Evolutionary conservation across 495 filamentous ascomycete genomes (phyloP).

Genomic region (Darksidea phi): DNA sequence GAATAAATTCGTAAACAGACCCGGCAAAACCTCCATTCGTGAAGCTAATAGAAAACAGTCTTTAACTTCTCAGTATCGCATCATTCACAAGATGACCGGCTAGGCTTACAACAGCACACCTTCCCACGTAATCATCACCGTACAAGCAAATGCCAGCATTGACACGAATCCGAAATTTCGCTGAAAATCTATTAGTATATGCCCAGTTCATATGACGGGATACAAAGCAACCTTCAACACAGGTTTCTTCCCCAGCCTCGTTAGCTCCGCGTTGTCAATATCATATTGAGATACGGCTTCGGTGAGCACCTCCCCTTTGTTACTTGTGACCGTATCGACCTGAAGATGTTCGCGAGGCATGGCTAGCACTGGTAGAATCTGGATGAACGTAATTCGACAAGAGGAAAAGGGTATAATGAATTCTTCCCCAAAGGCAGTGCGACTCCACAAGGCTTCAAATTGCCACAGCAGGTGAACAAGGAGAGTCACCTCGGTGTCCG

Average conservation of each 20-base stretch:
- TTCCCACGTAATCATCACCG: slow-evolving; percentile 55
- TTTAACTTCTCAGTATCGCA: background rate
- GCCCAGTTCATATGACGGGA: background rate
- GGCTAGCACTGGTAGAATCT: background rate
- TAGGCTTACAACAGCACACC: slow-evolving; percentile 43
- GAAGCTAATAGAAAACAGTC: slow-evolving; percentile 11
- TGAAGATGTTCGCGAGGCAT: slow-evolving; percentile 1
- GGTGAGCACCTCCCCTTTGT: background rate
- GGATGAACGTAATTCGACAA: background rate
- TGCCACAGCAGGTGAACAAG: too few relatives aligned
- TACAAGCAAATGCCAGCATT: slow-evolving; percentile 54
- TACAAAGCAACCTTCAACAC: slow-evolving; percentile 45
- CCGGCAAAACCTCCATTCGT: slow-evolving; percentile 24
- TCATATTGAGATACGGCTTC: slow-evolving; percentile 40
- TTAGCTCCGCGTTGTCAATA: slow-evolving; percentile 39
- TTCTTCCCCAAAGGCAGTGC: too few relatives aligned
- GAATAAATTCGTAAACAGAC: slow-evolving; percentile 15
- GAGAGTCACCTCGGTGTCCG: too few relatives aligned
- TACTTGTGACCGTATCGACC: background rate
- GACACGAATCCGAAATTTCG: slow-evolving; percentile 54
- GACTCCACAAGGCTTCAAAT: too few relatives aligned
- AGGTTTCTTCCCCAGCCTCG: slow-evolving; percentile 53
- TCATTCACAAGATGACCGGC: slow-evolving; percentile 3
- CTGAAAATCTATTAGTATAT: slow-evolving; percentile 29
- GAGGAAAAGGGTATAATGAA: background rate